Evolutionary conservation across 768 basidiomycete species (phyloP).

Genomic region (Chalciporus chontae): DNA sequence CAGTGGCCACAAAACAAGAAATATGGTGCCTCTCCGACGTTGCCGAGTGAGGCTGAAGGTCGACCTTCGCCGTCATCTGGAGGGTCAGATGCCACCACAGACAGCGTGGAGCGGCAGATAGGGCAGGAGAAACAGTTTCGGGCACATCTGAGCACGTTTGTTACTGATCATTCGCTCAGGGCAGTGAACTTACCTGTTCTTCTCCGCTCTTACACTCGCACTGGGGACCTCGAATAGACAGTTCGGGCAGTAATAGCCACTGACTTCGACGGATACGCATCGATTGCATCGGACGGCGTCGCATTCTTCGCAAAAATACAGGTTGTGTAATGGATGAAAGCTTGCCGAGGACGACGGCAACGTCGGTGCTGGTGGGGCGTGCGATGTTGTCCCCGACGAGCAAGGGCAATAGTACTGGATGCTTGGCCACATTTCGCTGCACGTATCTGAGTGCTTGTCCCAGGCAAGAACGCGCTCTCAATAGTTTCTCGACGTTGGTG

Average conservation of each 20-base stretch:
- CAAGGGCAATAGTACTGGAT: constrained; percentile 75
- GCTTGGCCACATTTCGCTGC: constrained; percentile 37
- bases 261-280: constrained; percentile 91
- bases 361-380: constrained; percentile 65
- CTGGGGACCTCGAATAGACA: constrained; percentile 98
- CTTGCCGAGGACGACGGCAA: constrained; percentile 73
- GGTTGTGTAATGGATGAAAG: constrained; percentile 77
- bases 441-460: background rate
- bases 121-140: constrained; percentile 98
- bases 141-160: constrained; percentile 67
- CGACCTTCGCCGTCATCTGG: constrained; percentile 56
- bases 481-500: too few relatives aligned
- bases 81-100: constrained; percentile 88
- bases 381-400: constrained; percentile 44
- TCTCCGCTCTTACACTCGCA: constrained; percentile 97
- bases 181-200: constrained; percentile 66
- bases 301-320: constrained; percentile 99
- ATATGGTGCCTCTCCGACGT: constrained; percentile 84
- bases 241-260: constrained; percentile 97
- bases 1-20: constrained; percentile 90
- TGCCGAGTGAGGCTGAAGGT: constrained; percentile 48
- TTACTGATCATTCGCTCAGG: background rate
- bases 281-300: constrained; percentile 91
- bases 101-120: constrained; percentile 83
- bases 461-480: background rate